These are phyloP conservation scores for Boletus sensibilis DNA, from an alignment of 768 basidiomycete genomes.

Conservation along the genomic window DNA sequence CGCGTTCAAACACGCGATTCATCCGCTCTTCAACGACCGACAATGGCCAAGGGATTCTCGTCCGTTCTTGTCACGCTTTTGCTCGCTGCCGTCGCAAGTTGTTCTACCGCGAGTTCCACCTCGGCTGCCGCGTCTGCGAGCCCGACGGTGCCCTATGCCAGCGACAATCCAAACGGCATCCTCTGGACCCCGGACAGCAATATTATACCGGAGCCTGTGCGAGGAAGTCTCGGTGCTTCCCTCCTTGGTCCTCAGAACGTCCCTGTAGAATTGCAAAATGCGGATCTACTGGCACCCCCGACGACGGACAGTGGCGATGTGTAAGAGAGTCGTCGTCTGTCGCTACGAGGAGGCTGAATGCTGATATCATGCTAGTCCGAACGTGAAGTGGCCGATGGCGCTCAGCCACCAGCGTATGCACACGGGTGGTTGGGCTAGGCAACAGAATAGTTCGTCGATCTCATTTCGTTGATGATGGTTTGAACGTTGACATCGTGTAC, in stretches of 20 bases:
- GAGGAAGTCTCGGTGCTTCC: constrained; percentile 42
- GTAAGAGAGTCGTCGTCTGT: constrained; percentile 20
- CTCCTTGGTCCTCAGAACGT: constrained; percentile 58
- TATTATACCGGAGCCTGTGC: constrained; percentile 39
- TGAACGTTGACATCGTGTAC: background rate
- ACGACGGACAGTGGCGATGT: constrained; percentile 56
- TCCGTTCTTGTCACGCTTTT: constrained; percentile 2
- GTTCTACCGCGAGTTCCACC: constrained; percentile 1
- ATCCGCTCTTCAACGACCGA: background rate
- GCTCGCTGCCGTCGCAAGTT: background rate
- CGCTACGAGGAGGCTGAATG: background rate
- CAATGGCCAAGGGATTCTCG: constrained; percentile 6
- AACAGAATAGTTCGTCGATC: constrained; percentile 46
- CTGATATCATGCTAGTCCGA: constrained; percentile 26
- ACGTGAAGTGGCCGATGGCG: constrained; percentile 60
- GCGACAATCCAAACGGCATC: constrained; percentile 41
- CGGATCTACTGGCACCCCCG: constrained; percentile 57
- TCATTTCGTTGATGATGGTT: background rate
- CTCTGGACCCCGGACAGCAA: constrained; percentile 35
- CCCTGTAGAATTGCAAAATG: constrained; percentile 52
- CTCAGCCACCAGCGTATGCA: constrained; percentile 55
- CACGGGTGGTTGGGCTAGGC: constrained; percentile 59
- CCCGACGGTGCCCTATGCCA: constrained; percentile 43
- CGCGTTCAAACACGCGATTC: background rate
- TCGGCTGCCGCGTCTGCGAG: constrained; percentile 29